Evolutionary conservation across 1,139 yeast species (phyloP).

Genomic region (Meyerozyma sp.): DNA sequence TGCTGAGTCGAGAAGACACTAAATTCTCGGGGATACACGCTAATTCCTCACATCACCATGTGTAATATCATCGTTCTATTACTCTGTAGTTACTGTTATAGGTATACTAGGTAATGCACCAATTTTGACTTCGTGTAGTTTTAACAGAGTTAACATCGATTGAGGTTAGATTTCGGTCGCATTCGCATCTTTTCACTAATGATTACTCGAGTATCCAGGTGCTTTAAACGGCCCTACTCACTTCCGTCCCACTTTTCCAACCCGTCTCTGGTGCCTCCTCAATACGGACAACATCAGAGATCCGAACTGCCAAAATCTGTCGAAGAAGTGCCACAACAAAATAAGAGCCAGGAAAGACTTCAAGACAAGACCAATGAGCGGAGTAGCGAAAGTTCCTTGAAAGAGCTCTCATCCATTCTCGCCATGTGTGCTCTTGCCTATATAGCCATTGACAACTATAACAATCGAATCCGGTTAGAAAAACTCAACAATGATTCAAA

Average conservation of each 20-base stretch:
- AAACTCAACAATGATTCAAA: conserved; percentile 33
- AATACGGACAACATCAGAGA: background rate
- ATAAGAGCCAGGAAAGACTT: background rate
- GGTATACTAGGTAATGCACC: conserved; percentile 1
- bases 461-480: conserved; percentile 37
- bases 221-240: background rate
- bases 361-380: background rate
- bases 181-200: background rate
- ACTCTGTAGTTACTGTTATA: conserved; percentile 1
- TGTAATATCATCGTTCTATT: conserved; percentile 2
- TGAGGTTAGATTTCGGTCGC: background rate
- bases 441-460: conserved; percentile 49
- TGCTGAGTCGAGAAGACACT: conserved; percentile 93
- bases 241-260: conserved; percentile 7
- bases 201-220: background rate
- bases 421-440: conserved; percentile 39
- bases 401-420: conserved; percentile 30
- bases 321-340: background rate
- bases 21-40: conserved; percentile 13
- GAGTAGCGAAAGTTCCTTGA: conserved; percentile 11
- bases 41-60: conserved; percentile 1
- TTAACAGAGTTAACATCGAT: too few species aligned
- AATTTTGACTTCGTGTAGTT: background rate
- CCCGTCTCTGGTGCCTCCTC: conserved; percentile 4
- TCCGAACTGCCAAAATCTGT: background rate